Conservation (phyloP, 768 basidiomycete species). For the Suillus alpinus region DNA sequence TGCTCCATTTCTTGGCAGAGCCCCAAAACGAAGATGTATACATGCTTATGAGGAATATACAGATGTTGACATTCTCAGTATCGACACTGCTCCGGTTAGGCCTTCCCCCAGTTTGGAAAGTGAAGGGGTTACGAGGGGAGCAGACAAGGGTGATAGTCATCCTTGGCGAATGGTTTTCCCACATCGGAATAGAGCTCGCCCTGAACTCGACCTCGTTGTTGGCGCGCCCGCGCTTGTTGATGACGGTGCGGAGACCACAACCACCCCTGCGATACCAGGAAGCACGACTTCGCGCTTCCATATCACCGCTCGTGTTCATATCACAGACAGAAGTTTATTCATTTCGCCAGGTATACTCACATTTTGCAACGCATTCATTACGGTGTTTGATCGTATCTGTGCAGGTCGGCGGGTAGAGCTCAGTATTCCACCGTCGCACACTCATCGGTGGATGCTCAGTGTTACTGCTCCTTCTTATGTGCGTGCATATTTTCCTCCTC, state of each 20-base stretch:
- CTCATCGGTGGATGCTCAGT: conserved; percentile 47
- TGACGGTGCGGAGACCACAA: conserved; percentile 5
- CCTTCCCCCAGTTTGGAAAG: not conserved
- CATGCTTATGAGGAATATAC: conserved; percentile 33
- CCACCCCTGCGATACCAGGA: conserved; percentile 10
- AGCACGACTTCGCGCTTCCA: conserved; percentile 41
- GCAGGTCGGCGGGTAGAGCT: conserved; percentile 32
- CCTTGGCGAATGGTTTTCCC: conserved; percentile 38
- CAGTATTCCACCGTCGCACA: conserved; percentile 22
- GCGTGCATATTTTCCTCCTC: conserved; percentile 17
- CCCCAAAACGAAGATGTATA: conserved; percentile 40
- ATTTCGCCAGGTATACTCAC: conserved; percentile 36
- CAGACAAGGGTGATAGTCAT: not conserved
- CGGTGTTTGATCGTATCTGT: not conserved
- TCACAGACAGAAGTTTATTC: conserved; percentile 45
- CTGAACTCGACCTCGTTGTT: conserved; percentile 30
- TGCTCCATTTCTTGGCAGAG: conserved; percentile 48
- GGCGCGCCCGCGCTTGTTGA: conserved; percentile 17
- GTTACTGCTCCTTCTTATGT: conserved; percentile 49
- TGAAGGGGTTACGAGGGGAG: not conserved
- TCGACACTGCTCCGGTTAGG: conserved; percentile 3
- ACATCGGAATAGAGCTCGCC: conserved; percentile 42
- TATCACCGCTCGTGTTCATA: conserved; percentile 39
- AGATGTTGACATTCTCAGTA: conserved; percentile 31
- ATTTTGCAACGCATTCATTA: not conserved